phyloP scores from a whole-genome alignment of 352 stramenopile species.

The Phytophthora fragariae region DNA sequence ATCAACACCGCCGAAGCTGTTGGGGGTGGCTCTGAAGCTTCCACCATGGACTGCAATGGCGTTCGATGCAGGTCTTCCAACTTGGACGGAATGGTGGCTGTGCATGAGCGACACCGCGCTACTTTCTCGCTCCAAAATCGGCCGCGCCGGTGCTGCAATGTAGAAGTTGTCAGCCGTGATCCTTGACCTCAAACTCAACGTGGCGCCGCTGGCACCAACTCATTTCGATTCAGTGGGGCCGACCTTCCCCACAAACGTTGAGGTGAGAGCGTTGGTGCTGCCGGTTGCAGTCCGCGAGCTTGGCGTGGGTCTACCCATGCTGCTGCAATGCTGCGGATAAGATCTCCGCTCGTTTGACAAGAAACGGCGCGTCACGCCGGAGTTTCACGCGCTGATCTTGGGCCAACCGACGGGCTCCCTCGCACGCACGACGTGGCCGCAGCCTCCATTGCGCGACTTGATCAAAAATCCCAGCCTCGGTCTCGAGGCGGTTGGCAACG shows the following conservation, averaged over 20 bases:
- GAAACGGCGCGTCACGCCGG: slow-evolving; percentile 14
- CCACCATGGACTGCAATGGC: background rate
- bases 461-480: slow-evolving; percentile 13
- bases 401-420: background rate
- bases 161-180: slow-evolving; percentile 21
- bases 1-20: too few relatives aligned
- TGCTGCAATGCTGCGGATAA: slow-evolving; percentile 20
- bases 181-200: slow-evolving; percentile 10
- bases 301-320: background rate
- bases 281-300: background rate
- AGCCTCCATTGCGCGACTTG: slow-evolving; percentile 10
- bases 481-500: slow-evolving; percentile 20
- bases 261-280: background rate
- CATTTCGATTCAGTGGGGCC: slow-evolving; percentile 22
- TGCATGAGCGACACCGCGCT: background rate
- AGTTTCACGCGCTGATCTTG: slow-evolving; percentile 25
- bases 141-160: background rate
- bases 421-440: background rate
- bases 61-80: slow-evolving; percentile 4
- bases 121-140: slow-evolving; percentile 30
- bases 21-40: too few relatives aligned
- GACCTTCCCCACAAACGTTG: background rate
- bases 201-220: slow-evolving; percentile 24
- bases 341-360: slow-evolving; percentile 27
- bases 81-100: too few relatives aligned